Base-by-base conservation (phyloP, 2,329 filamentous ascomycete species). In the Trichoderma citrinoviride region DNA sequence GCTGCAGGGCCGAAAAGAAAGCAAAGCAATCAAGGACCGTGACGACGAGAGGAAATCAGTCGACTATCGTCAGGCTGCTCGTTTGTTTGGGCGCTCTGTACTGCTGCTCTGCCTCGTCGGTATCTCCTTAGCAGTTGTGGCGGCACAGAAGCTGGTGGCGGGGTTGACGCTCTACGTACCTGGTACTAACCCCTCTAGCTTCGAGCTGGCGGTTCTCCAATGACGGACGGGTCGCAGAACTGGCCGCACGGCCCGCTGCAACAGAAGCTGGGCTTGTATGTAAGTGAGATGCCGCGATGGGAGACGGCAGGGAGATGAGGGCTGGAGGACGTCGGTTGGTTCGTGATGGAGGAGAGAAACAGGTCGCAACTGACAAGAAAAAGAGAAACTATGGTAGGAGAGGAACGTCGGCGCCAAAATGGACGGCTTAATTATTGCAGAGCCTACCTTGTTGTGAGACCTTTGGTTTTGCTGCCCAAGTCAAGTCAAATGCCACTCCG, bases 211-310 rank as follows among this genome's bases (percentile, higher is more conserved):
- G 46, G 40, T 65, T 65, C 60, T 47, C 50, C 56, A 63, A 63
- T 46, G 37, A 33, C 58, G 37, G 64, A 57, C 27, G 41, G 68
- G 67, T 69, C 67, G 68, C 68, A 69, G 68, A 68, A 66, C 27
- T 58, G 68, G 70, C 69, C 67, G 69, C 68, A 63, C 63, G 53
- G 64, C 66, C 63, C 64, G 60, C 64, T 50, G 58, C 44, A 62
- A 61, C 25, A 37, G 29, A 46, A 8, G 49, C 40, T 53, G 58
- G 58, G 12, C n/a, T 44, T 37, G 47, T 41, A 44, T 49, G 46
- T 44, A 62, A 54, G 49, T 54, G 56, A 60, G 56, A 25, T 62
- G 49, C 40, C 58, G 49, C 10, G 15, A 7, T 14, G 6, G n/a
- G 25, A 21, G 44, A 43, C 23, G 25, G 23, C 14, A 14, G 23